phyloP scores from a whole-genome alignment of 1,284 basidiomycete genomes.

The Peniophora sp. region DNA sequence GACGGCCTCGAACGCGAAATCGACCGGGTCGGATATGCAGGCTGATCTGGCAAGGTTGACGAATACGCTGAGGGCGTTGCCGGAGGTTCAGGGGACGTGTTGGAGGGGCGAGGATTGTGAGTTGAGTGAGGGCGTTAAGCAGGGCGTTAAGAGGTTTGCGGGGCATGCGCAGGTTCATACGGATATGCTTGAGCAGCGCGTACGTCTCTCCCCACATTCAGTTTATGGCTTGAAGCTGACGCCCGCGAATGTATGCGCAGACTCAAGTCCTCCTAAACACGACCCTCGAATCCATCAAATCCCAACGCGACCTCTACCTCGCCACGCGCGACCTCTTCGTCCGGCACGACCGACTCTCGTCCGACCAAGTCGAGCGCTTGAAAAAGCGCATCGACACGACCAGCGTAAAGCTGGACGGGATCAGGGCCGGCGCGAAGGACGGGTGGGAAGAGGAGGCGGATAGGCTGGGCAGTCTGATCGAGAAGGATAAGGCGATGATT shows the following conservation, averaged over 20 bases:
- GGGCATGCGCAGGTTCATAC: slow-evolving; percentile 68
- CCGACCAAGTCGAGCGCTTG: slow-evolving; percentile 79
- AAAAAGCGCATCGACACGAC: slow-evolving; percentile 77
- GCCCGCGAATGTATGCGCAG: no score
- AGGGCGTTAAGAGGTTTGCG: slow-evolving; percentile 62
- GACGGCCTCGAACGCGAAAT: slow-evolving; percentile 8
- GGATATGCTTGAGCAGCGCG: slow-evolving; percentile 72
- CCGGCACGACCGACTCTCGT: slow-evolving; percentile 75
- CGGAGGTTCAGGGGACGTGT: slow-evolving; percentile 68
- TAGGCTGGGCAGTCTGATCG: slow-evolving; percentile 56
- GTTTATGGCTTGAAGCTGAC: no score
- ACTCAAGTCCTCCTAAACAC: slow-evolving; percentile 52
- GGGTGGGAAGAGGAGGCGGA: slow-evolving; percentile 82
- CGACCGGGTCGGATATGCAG: slow-evolving; percentile 36
- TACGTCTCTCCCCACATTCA: slow-evolving; percentile 30
- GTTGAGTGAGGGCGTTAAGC: slow-evolving; percentile 71
- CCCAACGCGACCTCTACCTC: slow-evolving; percentile 82
- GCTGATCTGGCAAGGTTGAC: slow-evolving; percentile 77
- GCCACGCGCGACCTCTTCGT: slow-evolving; percentile 79
- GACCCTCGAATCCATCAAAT: slow-evolving; percentile 69
- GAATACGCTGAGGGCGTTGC: slow-evolving; percentile 71
- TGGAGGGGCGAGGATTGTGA: slow-evolving; percentile 80
- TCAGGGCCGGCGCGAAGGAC: slow-evolving; percentile 63
- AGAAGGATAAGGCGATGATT: slow-evolving; percentile 73
- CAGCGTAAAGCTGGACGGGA: slow-evolving; percentile 66